Percentiles rank a stretch among this genome's conserved stretches.
phyloP scores from a whole-genome alignment of 208 protist genomes.

The Trypanosoma avium region DNA sequence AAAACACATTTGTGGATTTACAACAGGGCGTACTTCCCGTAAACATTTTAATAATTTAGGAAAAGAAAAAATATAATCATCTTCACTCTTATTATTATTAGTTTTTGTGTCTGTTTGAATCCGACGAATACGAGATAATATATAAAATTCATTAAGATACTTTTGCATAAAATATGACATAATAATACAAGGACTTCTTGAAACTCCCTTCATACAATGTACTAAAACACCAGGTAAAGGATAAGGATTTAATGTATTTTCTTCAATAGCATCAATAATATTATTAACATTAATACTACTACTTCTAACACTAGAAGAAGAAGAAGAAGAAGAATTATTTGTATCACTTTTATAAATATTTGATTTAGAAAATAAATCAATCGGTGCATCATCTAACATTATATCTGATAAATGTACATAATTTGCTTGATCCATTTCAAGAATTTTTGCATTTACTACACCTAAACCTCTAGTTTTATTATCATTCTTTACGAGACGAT shows the following conservation, averaged over 20 bases:
- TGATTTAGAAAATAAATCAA: no score
- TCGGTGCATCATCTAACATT: background rate
- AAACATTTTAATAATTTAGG: constrained; percentile 39
- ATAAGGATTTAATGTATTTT: background rate
- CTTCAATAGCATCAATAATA: background rate
- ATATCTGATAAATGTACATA: background rate
- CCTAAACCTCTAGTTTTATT: background rate
- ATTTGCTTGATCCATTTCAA: background rate
- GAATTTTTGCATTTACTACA: background rate
- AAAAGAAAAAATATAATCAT: constrained; percentile 10
- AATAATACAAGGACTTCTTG: constrained; percentile 73
- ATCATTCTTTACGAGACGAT: background rate
- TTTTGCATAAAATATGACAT: constrained; percentile 54
- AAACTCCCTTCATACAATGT: constrained; percentile 78
- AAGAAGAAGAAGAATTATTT: background rate
- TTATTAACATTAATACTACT: background rate
- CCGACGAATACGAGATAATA: background rate
- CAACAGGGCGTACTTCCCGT: constrained; percentile 37
- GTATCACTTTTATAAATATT: background rate
- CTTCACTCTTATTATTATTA: constrained; percentile 5
- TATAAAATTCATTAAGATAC: constrained; percentile 18
- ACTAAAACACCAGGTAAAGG: constrained; percentile 57
- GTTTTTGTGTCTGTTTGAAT: background rate
- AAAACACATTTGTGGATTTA: constrained; percentile 75
- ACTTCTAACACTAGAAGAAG: background rate